Evolutionary conservation across 306 rosid species (phyloP), one percentile per base, ranked within the genome.

Genomic region (Urtica urens): DNA sequence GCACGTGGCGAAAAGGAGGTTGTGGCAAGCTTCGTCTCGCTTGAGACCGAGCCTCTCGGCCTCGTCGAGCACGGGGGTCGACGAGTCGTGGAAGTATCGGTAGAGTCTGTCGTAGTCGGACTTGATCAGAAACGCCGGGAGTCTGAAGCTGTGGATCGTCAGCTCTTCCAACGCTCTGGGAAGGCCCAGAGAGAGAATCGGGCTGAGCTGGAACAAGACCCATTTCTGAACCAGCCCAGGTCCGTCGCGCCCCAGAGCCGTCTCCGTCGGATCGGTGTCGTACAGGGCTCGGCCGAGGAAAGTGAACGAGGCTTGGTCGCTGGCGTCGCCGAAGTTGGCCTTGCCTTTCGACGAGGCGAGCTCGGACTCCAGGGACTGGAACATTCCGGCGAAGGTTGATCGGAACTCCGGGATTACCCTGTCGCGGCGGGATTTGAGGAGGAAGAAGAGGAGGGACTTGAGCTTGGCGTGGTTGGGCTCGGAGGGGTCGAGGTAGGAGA

Each of bases 401-500:
- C 60, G 82, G 49, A 90, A 90, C 61, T 90, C 85, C 0, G 95
- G 93, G 27, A 85, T 48, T 40, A 90, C 68, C 18, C 58, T 54
- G 17, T 64, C 71, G 30, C 77, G 83, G 5, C 92, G 46, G 5
- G 80, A 47, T 27, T 67, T 77, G 47, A 90, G 82, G 46, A 75
- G 95, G 64, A 59, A 79, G 66, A 84, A 90, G 22, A 90, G 0
- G 12, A 90, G 37, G 2, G 52, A 55, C 46, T 90, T 90, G 23
- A 90, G 82, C 53, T 57, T 71, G 4, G 33, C 76, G 74, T 90
- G 99, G 17, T 38, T 58, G 7, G 87, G 83, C 37, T 90, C 99
- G 23, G 95, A 64, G 0, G 99, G 99, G 60, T 90, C 99, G 3
- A 90, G 79, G 47, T 90, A 90, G 3, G 99, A 81, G n/a, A 90